These are phyloP conservation scores for Piper longum DNA, from an alignment of 164 flowering plant genomes.

Conservation along the genomic window DNA sequence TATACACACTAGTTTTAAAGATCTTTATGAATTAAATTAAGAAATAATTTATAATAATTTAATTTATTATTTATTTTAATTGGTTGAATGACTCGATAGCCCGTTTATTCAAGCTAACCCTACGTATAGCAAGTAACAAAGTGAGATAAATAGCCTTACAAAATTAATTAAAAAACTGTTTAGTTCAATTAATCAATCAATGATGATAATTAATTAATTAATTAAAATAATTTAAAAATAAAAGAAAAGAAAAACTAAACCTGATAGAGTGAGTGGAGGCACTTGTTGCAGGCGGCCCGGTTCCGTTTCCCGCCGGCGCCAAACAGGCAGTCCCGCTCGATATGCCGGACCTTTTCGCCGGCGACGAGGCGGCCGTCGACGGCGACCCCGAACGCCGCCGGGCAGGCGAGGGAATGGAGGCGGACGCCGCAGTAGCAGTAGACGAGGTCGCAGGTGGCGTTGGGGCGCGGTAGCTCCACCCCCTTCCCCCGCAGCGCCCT, in stretches of 20 bases:
- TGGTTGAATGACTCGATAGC: too few relatives aligned
- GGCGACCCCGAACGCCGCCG: constrained; percentile 20
- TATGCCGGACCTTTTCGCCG: constrained; percentile 24
- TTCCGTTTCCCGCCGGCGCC: constrained; percentile 11
- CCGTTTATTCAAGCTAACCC: too few relatives aligned
- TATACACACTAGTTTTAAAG: too few relatives aligned
- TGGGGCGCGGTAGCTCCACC: constrained; percentile 33
- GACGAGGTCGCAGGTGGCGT: constrained; percentile 71
- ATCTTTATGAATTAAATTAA: too few relatives aligned
- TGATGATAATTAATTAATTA: too few relatives aligned
- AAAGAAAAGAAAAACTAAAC: constrained; percentile 13
- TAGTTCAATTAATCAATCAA: too few relatives aligned
- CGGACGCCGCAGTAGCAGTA: constrained; percentile 82
- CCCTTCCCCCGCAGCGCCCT: constrained; percentile 37
- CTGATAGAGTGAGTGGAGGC: constrained; percentile 50
- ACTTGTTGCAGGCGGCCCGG: constrained; percentile 53
- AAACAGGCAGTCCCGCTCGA: constrained; percentile 45
- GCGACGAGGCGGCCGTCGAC: constrained; percentile 13
- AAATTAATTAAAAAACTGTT: too few relatives aligned
- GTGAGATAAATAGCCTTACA: too few relatives aligned
- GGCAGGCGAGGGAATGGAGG: constrained; percentile 58
- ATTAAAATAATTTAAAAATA: too few relatives aligned
- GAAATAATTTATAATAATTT: too few relatives aligned
- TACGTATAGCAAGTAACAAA: too few relatives aligned
- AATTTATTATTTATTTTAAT: too few relatives aligned